These are phyloP conservation scores for Cladophialophora psammophila DNA, from an alignment of 2,329 filamentous ascomycete genomes.

Conservation along the genomic window DNA sequence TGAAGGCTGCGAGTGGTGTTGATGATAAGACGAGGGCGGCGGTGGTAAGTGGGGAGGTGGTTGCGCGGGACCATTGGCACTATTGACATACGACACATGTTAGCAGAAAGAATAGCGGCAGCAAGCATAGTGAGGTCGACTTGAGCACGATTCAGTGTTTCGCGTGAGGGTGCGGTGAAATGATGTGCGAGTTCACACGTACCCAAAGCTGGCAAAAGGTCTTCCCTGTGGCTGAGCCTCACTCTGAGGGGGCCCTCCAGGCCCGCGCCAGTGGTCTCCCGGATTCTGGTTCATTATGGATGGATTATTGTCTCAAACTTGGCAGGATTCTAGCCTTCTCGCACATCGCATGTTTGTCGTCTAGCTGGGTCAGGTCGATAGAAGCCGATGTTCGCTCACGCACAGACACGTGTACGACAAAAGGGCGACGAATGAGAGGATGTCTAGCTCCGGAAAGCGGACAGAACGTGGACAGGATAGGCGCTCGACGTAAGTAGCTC, in stretches of 20 bases:
- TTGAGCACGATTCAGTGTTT: background rate
- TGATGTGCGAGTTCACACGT: constrained; percentile 38
- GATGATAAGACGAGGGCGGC: constrained; percentile 37
- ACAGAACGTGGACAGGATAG: background rate
- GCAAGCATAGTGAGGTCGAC: background rate
- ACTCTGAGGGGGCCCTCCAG: constrained; percentile 48
- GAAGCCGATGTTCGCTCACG: constrained; percentile 2
- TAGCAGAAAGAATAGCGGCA: constrained; percentile 1
- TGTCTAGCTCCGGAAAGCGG: background rate
- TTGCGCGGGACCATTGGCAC: constrained; percentile 50
- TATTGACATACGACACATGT: constrained; percentile 16
- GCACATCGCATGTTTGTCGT: constrained; percentile 24
- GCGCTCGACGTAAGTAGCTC: background rate
- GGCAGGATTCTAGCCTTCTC: background rate
- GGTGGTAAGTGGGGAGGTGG: constrained; percentile 39
- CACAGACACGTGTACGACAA: constrained; percentile 19
- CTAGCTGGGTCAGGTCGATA: background rate
- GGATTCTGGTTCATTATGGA: constrained; percentile 38
- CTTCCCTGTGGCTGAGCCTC: constrained; percentile 41
- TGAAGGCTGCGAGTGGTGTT: constrained; percentile 49
- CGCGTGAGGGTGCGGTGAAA: constrained; percentile 6
- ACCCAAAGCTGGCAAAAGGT: constrained; percentile 55
- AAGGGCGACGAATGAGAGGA: constrained; percentile 10
- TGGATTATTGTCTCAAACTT: constrained; percentile 1
- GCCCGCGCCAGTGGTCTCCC: constrained; percentile 48